These are phyloP conservation scores for Nicotiana undulata DNA, from an alignment of 257 asterid genomes.

Conservation along the genomic window DNA sequence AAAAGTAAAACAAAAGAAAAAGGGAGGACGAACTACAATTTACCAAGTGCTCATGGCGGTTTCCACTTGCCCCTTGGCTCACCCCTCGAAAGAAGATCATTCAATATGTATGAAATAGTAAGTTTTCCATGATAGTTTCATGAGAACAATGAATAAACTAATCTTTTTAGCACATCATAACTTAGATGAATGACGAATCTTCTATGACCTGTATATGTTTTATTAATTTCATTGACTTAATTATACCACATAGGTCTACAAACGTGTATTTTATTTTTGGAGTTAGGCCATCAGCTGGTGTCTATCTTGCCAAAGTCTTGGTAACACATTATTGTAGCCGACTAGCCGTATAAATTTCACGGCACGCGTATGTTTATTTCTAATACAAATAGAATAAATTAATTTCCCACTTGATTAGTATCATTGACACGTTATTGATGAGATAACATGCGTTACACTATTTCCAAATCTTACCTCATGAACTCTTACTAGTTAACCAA, in stretches of 20 bases:
- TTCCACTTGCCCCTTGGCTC: not conserved
- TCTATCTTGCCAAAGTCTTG: not conserved
- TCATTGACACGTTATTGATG: not conserved
- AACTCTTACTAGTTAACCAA: not conserved
- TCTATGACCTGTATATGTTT: not conserved
- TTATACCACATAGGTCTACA: not conserved
- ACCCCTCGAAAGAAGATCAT: not conserved
- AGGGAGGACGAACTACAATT: not conserved
- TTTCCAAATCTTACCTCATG: not conserved
- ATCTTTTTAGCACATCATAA: not conserved
- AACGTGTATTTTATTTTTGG: not conserved
- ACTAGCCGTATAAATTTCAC: constrained; percentile 2
- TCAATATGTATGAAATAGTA: not conserved
- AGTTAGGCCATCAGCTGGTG: constrained; percentile 3
- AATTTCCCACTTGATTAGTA: not conserved
- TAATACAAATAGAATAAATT: not conserved
- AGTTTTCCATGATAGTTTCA: not conserved
- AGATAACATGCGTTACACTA: not conserved
- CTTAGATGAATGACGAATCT: not conserved
- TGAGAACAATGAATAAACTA: not conserved
- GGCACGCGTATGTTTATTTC: not conserved
- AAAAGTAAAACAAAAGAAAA: no score
- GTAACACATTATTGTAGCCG: not conserved
- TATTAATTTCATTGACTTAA: not conserved
- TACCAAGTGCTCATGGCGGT: not conserved